Evolutionary conservation across 2,329 filamentous ascomycete species (phyloP).

Genomic region (Trichoderma brevicompactum): DNA sequence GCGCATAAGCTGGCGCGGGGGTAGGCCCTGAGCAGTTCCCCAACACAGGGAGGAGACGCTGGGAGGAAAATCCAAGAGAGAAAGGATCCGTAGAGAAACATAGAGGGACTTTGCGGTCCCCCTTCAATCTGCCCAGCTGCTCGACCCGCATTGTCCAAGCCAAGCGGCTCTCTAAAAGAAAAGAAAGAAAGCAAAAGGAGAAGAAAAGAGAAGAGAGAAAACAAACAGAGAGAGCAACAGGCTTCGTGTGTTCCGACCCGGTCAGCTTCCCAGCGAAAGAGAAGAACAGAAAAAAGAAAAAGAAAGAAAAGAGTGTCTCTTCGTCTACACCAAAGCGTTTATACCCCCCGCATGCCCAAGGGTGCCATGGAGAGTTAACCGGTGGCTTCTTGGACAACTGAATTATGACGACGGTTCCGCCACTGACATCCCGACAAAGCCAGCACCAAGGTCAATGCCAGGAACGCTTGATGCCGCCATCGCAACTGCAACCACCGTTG

Average conservation of each 20-base stretch:
- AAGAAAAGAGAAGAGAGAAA: background rate
- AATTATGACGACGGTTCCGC: slow-evolving; percentile 29
- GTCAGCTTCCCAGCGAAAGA: background rate
- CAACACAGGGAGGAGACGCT: slow-evolving; percentile 8
- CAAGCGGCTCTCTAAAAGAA: slow-evolving; percentile 3
- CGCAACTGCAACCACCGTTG: no score
- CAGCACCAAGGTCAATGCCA: slow-evolving; percentile 24
- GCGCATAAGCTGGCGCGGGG: slow-evolving; percentile 23
- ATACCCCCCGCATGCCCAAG: slow-evolving; percentile 22
- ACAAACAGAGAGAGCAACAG: background rate
- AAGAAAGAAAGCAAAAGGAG: background rate
- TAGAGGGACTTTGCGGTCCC: slow-evolving; percentile 25
- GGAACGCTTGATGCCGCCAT: slow-evolving; percentile 10
- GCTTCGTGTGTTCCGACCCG: slow-evolving; percentile 2
- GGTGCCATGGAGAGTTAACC: slow-evolving; percentile 30
- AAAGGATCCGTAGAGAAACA: slow-evolving; percentile 23
- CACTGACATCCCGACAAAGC: slow-evolving; percentile 9
- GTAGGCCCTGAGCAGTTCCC: background rate
- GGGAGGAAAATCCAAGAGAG: slow-evolving; percentile 1
- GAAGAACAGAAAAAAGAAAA: no score
- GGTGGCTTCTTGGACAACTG: slow-evolving; percentile 23
- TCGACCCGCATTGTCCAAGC: slow-evolving; percentile 11
- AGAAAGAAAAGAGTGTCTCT: background rate
- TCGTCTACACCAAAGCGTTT: slow-evolving; percentile 11
- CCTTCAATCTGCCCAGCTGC: slow-evolving; percentile 1